Conservation (phyloP, 83 land plant genomes). For the Picea engelmannii region DNA sequence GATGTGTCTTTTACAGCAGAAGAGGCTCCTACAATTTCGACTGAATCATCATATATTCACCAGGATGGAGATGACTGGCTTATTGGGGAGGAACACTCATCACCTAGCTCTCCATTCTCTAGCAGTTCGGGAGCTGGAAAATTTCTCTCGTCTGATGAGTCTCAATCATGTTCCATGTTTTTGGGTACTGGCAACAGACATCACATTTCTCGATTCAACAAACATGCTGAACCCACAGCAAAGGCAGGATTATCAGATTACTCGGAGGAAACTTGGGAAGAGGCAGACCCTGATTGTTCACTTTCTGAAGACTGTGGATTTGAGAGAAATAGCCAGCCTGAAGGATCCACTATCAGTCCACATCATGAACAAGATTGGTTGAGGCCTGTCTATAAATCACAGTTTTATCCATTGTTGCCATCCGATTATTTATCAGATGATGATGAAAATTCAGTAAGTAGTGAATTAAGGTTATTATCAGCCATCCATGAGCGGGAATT, state of each 20-base stretch:
- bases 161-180: background rate
- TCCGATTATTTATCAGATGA: conserved; percentile 12
- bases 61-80: conserved; percentile 14
- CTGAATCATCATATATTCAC: conserved; percentile 11
- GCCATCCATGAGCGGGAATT: conserved; percentile 25
- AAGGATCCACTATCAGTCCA: background rate
- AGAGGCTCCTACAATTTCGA: background rate
- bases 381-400: conserved; percentile 8
- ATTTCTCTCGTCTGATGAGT: background rate
- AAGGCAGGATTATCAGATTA: background rate
- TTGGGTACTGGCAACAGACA: background rate
- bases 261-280: conserved; percentile 14
- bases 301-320: conserved; percentile 8
- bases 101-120: conserved; percentile 12
- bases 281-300: conserved; percentile 8
- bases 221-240: background rate
- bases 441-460: conserved; percentile 13
- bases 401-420: background rate
- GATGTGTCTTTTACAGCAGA: conserved; percentile 17
- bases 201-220: conserved; percentile 1
- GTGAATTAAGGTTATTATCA: conserved; percentile 17
- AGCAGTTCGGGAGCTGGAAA: conserved; percentile 5
- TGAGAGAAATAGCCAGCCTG: background rate
- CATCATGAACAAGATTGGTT: conserved; percentile 5
- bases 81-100: conserved; percentile 3